Conservation (phyloP, 2,329 filamentous ascomycete genomes). For the Penicillium polonicum region DNA sequence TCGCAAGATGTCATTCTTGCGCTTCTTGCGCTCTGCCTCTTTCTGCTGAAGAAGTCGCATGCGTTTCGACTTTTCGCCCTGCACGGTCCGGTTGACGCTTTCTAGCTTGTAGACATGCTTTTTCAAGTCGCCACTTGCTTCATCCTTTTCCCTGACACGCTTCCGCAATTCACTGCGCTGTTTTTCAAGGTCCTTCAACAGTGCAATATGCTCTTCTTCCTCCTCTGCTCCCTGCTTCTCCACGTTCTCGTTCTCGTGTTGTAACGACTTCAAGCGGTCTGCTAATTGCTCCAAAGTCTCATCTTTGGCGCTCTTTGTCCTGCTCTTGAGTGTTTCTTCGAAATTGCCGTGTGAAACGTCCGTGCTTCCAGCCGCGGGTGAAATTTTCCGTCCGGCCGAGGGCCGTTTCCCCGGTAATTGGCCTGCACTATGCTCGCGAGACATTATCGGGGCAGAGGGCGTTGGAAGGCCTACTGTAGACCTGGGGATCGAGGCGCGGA, state of each 20-base stretch:
- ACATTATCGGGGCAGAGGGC: conserved; percentile 60
- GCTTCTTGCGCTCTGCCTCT: conserved; percentile 59
- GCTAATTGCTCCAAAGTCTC: conserved; percentile 75
- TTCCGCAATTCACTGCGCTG: conserved; percentile 78
- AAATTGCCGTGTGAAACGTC: conserved; percentile 42
- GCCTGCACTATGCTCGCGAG: conserved; percentile 64
- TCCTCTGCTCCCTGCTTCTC: conserved; percentile 66
- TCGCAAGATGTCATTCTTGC: conserved; percentile 58
- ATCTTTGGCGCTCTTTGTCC: conserved; percentile 55
- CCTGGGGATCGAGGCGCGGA: conserved; percentile 55
- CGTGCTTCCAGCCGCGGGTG: conserved; percentile 60
- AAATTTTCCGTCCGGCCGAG: conserved; percentile 72
- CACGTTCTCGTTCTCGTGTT: conserved; percentile 79
- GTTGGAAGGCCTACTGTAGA: conserved; percentile 56
- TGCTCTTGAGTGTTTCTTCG: conserved; percentile 39
- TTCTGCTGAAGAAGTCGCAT: conserved; percentile 64
- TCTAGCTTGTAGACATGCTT: conserved; percentile 78
- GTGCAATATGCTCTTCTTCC: conserved; percentile 66
- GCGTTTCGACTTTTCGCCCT: conserved; percentile 75
- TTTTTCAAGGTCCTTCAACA: conserved; percentile 66
- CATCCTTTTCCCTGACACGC: conserved; percentile 83
- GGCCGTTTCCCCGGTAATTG: conserved; percentile 58
- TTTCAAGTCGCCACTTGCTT: conserved; percentile 79
- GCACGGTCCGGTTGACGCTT: conserved; percentile 74
- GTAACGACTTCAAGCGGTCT: conserved; percentile 73